Conservation (phyloP, 2,329 filamentous ascomycete species). For the Ophiostoma novo-ulmi region DNA sequence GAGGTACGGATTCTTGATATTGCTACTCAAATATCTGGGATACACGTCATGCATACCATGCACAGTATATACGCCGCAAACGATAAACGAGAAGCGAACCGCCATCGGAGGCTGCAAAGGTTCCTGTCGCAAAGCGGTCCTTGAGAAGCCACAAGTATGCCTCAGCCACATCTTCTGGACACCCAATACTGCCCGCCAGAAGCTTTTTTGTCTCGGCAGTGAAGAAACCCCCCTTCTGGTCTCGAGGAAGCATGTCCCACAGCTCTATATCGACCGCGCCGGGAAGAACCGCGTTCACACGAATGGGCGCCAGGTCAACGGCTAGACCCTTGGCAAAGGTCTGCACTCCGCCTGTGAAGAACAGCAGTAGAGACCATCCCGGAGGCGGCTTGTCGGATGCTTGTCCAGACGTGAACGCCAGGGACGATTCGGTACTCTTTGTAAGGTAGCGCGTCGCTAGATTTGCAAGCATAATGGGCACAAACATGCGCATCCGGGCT, state of each 20-base stretch:
- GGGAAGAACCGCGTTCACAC: conserved; percentile 26
- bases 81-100: conserved; percentile 8
- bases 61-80: neutral
- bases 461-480: neutral
- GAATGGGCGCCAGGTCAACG: conserved; percentile 47
- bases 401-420: conserved; percentile 53
- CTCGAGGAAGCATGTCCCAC: neutral
- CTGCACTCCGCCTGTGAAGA: conserved; percentile 47
- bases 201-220: neutral
- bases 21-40: neutral
- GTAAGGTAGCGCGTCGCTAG: neutral
- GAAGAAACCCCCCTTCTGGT: neutral
- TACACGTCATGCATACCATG: no score
- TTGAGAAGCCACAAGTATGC: conserved; percentile 38
- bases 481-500: neutral
- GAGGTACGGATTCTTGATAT: neutral
- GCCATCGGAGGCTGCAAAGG: conserved; percentile 27
- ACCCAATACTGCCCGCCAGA: conserved; percentile 41
- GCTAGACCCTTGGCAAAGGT: conserved; percentile 53
- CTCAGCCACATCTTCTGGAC: conserved; percentile 41
- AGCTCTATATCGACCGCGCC: neutral
- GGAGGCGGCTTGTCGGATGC: conserved; percentile 47
- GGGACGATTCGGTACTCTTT: conserved; percentile 38
- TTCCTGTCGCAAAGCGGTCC: conserved; percentile 31
- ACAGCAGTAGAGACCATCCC: conserved; percentile 47